These are phyloP conservation scores for Erythrophleum ivorense DNA, from an alignment of 331 rosid genomes.

Conservation along the genomic window DNA sequence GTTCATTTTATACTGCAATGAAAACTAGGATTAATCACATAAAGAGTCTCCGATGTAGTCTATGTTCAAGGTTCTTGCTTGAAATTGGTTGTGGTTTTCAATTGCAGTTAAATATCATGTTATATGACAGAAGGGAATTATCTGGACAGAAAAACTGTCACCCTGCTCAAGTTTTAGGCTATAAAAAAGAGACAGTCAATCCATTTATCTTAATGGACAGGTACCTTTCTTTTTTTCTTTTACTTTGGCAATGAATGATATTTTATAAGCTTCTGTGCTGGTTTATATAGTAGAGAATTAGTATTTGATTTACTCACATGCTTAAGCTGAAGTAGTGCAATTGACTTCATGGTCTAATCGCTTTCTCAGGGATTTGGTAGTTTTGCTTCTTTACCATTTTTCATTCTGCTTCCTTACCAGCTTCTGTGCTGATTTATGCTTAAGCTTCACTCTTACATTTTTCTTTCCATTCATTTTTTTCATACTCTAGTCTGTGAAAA, in stretches of 20 bases:
- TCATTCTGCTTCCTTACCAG: neutral
- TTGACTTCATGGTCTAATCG: slow-evolving; percentile 17
- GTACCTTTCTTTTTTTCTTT: slow-evolving; percentile 45
- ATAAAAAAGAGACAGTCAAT: slow-evolving; percentile 49
- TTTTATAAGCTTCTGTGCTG: slow-evolving; percentile 21
- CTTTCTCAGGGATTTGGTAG: neutral
- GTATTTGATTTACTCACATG: slow-evolving; percentile 21
- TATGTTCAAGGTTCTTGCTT: slow-evolving; percentile 26
- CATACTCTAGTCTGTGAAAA: neutral
- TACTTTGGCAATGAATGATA: neutral
- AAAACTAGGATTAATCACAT: slow-evolving; percentile 15
- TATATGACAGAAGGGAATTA: slow-evolving; percentile 73
- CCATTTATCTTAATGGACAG: slow-evolving; percentile 53
- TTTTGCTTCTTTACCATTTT: slow-evolving; percentile 31
- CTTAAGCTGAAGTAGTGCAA: slow-evolving; percentile 28
- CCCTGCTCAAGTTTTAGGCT: slow-evolving; percentile 74
- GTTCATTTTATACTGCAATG: slow-evolving; percentile 36
- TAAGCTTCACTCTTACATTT: neutral
- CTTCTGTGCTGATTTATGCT: neutral
- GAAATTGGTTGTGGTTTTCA: slow-evolving; percentile 44
- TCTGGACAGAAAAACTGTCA: slow-evolving; percentile 81
- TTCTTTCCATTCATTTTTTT: neutral
- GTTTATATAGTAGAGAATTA: neutral
- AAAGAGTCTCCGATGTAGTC: slow-evolving; percentile 27
- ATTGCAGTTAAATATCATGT: slow-evolving; percentile 70